Percentiles rank a stretch among this genome's conserved stretches.
These are phyloP conservation scores for Tricholomella constricta DNA, from an alignment of 768 basidiomycete species.

Conservation along the genomic window DNA sequence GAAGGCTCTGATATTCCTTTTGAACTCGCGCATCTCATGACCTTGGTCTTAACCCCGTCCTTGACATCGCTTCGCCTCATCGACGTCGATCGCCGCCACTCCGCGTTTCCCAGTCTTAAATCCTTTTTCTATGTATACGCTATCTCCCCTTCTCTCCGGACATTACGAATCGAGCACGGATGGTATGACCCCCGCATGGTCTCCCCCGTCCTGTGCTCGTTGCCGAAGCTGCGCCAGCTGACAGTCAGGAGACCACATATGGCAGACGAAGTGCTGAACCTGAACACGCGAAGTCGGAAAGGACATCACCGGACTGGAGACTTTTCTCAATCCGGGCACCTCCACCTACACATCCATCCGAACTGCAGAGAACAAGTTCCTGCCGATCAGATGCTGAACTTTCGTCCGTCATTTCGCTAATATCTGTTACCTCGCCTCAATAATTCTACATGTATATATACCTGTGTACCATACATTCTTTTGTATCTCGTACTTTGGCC, in stretches of 20 bases:
- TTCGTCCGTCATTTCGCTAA: neutral
- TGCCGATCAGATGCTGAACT: neutral
- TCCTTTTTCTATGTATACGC: conserved; percentile 49
- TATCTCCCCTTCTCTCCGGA: conserved; percentile 39
- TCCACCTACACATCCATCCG: conserved; percentile 11
- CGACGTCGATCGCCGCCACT: conserved; percentile 39
- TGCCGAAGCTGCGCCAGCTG: conserved; percentile 35
- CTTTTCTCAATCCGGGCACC: conserved; percentile 6
- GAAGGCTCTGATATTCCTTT: conserved; percentile 60
- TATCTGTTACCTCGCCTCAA: neutral
- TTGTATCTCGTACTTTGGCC: neutral
- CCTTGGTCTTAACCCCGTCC: conserved; percentile 49
- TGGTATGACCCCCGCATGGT: conserved; percentile 49
- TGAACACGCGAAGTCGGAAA: conserved; percentile 21
- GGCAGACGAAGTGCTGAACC: conserved; percentile 35
- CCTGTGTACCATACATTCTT: neutral
- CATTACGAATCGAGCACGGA: conserved; percentile 44
- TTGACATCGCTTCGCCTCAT: conserved; percentile 50
- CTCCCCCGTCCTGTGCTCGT: conserved; percentile 33
- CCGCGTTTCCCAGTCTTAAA: conserved; percentile 46
- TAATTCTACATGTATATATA: neutral
- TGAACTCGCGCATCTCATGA: conserved; percentile 55
- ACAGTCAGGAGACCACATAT: conserved; percentile 32
- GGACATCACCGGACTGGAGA: conserved; percentile 8
- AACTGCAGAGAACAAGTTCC: conserved; percentile 1